These are phyloP conservation scores for Solanum chacoense DNA, from an alignment of 305 asterid genomes.

Conservation along the genomic window DNA sequence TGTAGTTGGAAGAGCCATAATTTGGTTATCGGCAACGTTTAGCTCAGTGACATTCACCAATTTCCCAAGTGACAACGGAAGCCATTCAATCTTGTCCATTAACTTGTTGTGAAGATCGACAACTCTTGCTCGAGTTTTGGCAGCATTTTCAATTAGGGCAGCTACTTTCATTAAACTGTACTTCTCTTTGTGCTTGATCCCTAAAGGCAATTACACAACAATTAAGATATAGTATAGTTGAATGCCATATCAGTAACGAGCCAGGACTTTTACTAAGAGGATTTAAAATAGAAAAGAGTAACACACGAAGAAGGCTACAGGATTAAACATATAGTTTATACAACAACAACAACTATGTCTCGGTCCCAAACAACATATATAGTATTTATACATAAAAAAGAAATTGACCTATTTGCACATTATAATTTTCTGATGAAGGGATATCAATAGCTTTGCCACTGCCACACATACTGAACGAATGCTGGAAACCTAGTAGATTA, in stretches of 20 bases:
- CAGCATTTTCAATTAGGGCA: constrained; percentile 42
- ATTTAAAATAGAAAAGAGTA: background rate
- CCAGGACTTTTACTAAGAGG: background rate
- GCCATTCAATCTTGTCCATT: constrained; percentile 78
- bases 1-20: constrained; percentile 74
- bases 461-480: background rate
- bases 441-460: background rate
- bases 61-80: constrained; percentile 71
- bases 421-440: background rate
- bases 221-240: background rate
- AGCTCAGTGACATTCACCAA: constrained; percentile 39
- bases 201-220: constrained; percentile 12
- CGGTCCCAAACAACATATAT: background rate
- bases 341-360: background rate
- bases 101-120: constrained; percentile 60
- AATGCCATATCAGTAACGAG: background rate
- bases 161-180: constrained; percentile 52
- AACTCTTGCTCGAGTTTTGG: constrained; percentile 29
- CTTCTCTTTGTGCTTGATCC: constrained; percentile 28
- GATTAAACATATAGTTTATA: background rate
- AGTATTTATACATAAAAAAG: background rate
- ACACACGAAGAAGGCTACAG: background rate
- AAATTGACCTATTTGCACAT: background rate
- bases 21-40: constrained; percentile 46
- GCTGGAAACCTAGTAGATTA: background rate